phyloP scores from a whole-genome alignment of 2,329 filamentous ascomycete genomes.

The Rhynchosporium agropyri region DNA sequence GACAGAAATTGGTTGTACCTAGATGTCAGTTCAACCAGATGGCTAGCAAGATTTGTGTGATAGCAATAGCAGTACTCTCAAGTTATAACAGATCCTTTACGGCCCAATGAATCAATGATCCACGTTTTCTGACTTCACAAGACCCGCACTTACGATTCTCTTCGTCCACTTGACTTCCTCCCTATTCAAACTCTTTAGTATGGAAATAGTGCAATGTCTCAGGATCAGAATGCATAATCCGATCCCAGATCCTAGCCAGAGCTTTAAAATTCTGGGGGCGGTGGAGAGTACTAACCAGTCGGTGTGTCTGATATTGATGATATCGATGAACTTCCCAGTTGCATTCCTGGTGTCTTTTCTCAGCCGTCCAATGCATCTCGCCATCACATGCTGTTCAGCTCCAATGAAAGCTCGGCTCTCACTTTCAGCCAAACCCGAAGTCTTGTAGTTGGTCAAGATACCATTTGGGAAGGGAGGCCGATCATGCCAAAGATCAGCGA shows the following conservation, averaged over 20 bases:
- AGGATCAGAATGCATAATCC: no score
- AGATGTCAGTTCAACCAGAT: constrained; percentile 33
- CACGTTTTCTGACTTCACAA: constrained; percentile 22
- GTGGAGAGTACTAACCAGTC: constrained; percentile 40
- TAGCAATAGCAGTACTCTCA: constrained; percentile 32
- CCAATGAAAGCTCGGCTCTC: constrained; percentile 50
- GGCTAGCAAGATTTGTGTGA: constrained; percentile 29
- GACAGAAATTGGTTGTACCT: constrained; percentile 28
- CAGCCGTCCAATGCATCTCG: constrained; percentile 53
- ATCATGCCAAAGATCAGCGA: constrained; percentile 63
- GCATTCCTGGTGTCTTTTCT: constrained; percentile 46
- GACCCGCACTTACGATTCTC: constrained; percentile 45
- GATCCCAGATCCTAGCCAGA: no score
- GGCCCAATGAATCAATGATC: constrained; percentile 14
- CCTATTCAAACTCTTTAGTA: constrained; percentile 25
- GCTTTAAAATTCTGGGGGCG: no score
- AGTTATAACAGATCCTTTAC: constrained; percentile 13
- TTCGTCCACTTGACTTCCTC: constrained; percentile 56
- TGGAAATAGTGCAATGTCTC: no score
- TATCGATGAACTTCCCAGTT: constrained; percentile 45
- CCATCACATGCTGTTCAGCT: constrained; percentile 44
- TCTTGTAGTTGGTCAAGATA: constrained; percentile 51
- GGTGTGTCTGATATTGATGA: constrained; percentile 55
- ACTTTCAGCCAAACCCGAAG: constrained; percentile 48
- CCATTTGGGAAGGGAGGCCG: constrained; percentile 56